Evolutionary conservation across 2,329 filamentous ascomycete species (phyloP).

Genomic region (Parasarocladium wereldwijsianum): DNA sequence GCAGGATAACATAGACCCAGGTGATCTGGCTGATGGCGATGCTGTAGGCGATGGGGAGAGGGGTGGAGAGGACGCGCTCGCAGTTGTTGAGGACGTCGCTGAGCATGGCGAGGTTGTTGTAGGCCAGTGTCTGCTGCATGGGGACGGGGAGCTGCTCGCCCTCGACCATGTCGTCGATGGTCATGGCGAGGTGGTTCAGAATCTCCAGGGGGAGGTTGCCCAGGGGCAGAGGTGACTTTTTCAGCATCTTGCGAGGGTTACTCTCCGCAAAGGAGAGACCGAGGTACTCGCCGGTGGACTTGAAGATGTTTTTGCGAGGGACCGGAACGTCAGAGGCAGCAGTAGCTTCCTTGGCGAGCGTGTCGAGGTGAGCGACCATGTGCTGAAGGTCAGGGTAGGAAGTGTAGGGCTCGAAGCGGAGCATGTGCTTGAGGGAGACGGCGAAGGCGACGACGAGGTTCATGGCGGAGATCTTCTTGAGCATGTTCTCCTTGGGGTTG

Average conservation of each 20-base stretch:
- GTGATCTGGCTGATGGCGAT: conserved; percentile 80
- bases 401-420: conserved; percentile 71
- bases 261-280: conserved; percentile 63
- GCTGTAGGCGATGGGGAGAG: conserved; percentile 67
- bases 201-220: conserved; percentile 79
- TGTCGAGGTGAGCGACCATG: conserved; percentile 58
- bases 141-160: conserved; percentile 39
- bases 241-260: conserved; percentile 66
- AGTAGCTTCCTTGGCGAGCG: conserved; percentile 48
- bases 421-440: conserved; percentile 65
- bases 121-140: conserved; percentile 44
- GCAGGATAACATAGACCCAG: conserved; percentile 66
- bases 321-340: conserved; percentile 19
- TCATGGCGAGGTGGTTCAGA: conserved; percentile 54
- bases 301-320: conserved; percentile 37
- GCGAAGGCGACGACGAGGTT: conserved; percentile 68
- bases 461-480: conserved; percentile 59
- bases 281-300: conserved; percentile 55
- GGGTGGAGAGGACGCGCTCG: conserved; percentile 69
- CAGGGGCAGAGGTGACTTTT: conserved; percentile 55
- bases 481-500: conserved; percentile 47
- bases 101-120: conserved; percentile 46
- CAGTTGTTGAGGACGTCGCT: conserved; percentile 60
- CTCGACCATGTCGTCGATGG: conserved; percentile 45
- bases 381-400: conserved; percentile 61